Percentiles rank a stretch among this genome's conserved stretches.
phyloP scores from a whole-genome alignment of 768 basidiomycete species.

The Cystoderma amianthinum region DNA sequence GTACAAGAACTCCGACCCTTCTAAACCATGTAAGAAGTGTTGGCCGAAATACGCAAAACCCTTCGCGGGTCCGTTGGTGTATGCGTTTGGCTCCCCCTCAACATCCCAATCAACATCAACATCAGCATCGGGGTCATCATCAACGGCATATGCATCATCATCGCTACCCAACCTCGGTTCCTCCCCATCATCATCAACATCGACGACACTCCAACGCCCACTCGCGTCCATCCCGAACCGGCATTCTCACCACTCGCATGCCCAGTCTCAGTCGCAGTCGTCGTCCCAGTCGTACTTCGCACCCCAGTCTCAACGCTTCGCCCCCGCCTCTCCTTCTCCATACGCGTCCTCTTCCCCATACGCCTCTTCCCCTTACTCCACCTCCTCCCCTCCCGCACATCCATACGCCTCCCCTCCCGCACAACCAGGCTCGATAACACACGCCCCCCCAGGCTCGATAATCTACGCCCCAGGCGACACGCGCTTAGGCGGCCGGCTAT shows the following conservation, averaged over 20 bases:
- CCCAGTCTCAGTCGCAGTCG: no score
- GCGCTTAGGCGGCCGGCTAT: slow-evolving; percentile 58
- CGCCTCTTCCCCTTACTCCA: slow-evolving; percentile 9
- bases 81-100: slow-evolving; percentile 34
- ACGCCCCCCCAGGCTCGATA: slow-evolving; percentile 32
- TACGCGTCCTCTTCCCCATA: not conserved
- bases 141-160: slow-evolving; percentile 10
- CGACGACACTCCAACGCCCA: slow-evolving; percentile 1
- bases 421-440: slow-evolving; percentile 8
- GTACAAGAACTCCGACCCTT: slow-evolving; percentile 63
- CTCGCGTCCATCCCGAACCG: not conserved
- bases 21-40: slow-evolving; percentile 64
- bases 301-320: no score
- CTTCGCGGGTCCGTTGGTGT: slow-evolving; percentile 54
- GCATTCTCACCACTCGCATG: no score
- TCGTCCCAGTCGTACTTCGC: no score
- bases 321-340: not conserved
- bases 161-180: not conserved
- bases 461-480: slow-evolving; percentile 62
- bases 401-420: slow-evolving; percentile 5
- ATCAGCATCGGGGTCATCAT: slow-evolving; percentile 8
- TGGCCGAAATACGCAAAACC: slow-evolving; percentile 64
- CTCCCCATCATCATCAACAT: not conserved
- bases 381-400: slow-evolving; percentile 7
- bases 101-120: slow-evolving; percentile 3